Evolutionary conservation across 2,329 filamentous ascomycete genomes (phyloP), one percentile per base, ranked within the genome.

Genomic region (Exserohilum rostratum): DNA sequence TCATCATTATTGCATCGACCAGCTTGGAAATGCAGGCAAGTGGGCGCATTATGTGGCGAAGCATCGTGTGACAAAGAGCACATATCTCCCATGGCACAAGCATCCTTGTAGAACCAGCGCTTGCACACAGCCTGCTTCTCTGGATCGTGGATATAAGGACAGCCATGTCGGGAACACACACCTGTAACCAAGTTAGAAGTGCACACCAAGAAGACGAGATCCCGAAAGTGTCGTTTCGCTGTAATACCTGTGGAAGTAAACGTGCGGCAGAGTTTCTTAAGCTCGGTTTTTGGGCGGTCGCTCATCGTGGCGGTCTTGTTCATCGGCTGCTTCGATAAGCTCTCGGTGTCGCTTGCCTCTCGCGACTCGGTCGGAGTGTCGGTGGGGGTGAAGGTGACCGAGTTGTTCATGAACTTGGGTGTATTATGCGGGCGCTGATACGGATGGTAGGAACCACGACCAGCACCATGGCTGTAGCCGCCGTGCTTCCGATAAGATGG

Each of bases 41-140:
- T 85, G 53, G 95, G 93, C 50, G 90, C 90, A 77, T 93, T 90
- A 76, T 97, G 85, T 62, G 91, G 85, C 50, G 85, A 90, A 60
- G 90, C 81, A 43, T 95, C 88, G 83, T 98, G 95, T 60, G 93
- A 96, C 57, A 98, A 84, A 77, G 96, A 90, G 83, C 95, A 99
- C 69, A 83, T 83, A 70, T 88, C 85, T 77, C 91, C 91, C 74
- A 85, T 85, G 65, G 82, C 79, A 79, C 95, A 99, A 68, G 84
- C 82, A 71, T 90, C 89, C 71, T 89, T 92, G 69, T 88, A 87
- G 49, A 98, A 82, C 72, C 90, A 92, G 49, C 90, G 87, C 77
- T 91, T 95, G 86, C 95, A 99, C 52, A 95, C 87, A 51, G 93
- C 90, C 68, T 96, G 90, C 78, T 91, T 96, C 72, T 86, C 81